Base-by-base conservation (phyloP, 2,329 filamentous ascomycete genomes). In the Verticillium dahliae region DNA sequence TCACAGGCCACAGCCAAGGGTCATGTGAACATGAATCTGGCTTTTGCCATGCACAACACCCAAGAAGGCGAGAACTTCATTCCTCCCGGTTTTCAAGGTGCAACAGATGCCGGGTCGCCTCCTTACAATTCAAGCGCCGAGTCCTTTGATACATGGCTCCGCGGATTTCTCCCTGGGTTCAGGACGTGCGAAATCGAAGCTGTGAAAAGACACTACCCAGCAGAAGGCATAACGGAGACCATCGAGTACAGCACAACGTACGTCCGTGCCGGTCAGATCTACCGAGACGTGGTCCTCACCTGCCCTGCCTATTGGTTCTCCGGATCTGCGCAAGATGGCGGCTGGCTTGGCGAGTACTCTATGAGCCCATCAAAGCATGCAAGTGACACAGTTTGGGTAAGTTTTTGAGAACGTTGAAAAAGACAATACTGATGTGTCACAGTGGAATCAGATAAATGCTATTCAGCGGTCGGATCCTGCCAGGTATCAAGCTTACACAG, bases 51-150 rank as follows among this genome's bases (percentile, higher is more conserved):
- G 76, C 87, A 87, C 69, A 88, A 88, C 68, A 78, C 81, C 0
- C 81, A 86, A 67, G 85, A 88, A 70, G 85, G 86, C 27, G 80
- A 87, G 69, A 85, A 84, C 64, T 88, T 89, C 66, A 74, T 86
- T 27, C 83, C 84, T 0, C 69, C 78, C 0, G 81, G 79, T 0
- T 73, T 87, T 1, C 68, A 73, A 18, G 73, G 71, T 57, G 63
- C 65, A 0, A 65, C 67, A 0, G 70, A 72, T 6, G 67, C 69
- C 0, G 73, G 73, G 1, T 70, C 69, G 3, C 72, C 71, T 15
- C 75, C 77, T 0, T 86, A 82, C 68, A 85, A 85, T 65, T 76
- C 77, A 1, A 83, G 79, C 1, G 59, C 61, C 1, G 73, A 76
- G 0, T 80, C 78, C 3, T 86, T 87, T 65, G 73, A 81, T 27